Evolutionary conservation across 495 filamentous ascomycete genomes (phyloP), one percentile per base, ranked within the genome.

Genomic region (Poronia punctata): DNA sequence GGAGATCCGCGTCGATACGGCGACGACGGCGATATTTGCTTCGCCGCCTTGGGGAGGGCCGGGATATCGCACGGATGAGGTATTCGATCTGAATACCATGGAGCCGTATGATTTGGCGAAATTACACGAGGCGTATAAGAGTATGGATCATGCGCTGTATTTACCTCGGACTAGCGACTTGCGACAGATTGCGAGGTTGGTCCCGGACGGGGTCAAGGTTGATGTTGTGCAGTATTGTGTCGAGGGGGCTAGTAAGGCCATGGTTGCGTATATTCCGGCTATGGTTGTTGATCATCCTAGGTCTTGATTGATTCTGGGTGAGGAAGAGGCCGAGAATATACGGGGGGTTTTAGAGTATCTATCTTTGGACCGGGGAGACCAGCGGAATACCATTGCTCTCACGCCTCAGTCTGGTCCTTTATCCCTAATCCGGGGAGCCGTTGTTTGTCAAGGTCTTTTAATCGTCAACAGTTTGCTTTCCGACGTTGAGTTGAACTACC

Each of bases 1-100:
- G 2, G 69, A 70, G 20, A 25, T 66, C 6, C 45, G 40, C 8
- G 38, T 65, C 19, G 55, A 66, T 38, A 21, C 49, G 0, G 26
- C 38, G 0, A 35, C 45, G 1, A 81, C 81, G 23, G 72, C 84
- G 8, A 54, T 96, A 2, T 98, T 97, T 65, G 84, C 82, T 5
- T 95, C 87, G 49, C 92, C 92, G 23, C 92, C 92, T 0, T 98
- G 92, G 92, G 92, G 92, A 44, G 92, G 92, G 2, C 86, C 87
- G 3, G 78, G 75, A 24, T 98, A 98, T 57, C 71, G 72, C 16
- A 78, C 74, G 5, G 79, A 85, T 38, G 62, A 80, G 11, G 72
- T 98, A 17, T 98, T 95, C 54, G 78, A 95, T 56, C 71, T 97
- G n/a, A 64, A 62, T 33, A 80, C 71, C 1, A 96, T 98, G 92